Evolutionary conservation across 2,329 filamentous ascomycete genomes (phyloP).

Genomic region (Myriosclerotinia scirpicola): DNA sequence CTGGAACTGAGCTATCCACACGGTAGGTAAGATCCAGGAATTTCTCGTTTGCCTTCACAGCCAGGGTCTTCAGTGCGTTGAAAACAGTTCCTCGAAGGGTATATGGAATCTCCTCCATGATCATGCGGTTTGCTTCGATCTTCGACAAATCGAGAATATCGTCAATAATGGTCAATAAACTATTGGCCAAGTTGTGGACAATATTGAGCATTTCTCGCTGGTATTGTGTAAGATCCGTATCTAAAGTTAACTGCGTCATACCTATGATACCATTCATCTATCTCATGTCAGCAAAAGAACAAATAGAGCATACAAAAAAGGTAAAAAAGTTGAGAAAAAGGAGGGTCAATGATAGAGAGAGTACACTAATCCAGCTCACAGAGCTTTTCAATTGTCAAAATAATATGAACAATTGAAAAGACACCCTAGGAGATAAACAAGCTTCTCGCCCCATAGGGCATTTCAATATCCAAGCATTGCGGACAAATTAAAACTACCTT

Average conservation of each 20-base stretch:
- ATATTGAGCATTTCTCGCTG: constrained; percentile 99
- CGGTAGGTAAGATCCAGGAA: constrained; percentile 90
- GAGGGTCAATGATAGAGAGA: background rate
- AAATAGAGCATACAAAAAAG: background rate
- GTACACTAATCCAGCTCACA: too few relatives aligned
- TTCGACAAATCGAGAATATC: constrained; percentile 73
- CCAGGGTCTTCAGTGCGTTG: constrained; percentile 92
- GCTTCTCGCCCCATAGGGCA: background rate
- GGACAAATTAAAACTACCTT: background rate
- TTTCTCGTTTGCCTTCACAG: constrained; percentile 97
- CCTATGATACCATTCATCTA: constrained; percentile 36
- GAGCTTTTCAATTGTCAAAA: too few relatives aligned
- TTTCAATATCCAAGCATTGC: background rate
- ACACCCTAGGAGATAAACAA: background rate
- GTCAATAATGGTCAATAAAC: constrained; percentile 94
- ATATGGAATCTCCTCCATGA: constrained; percentile 97
- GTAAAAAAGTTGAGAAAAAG: background rate
- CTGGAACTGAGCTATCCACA: constrained; percentile 88
- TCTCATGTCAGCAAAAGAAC: constrained; percentile 7
- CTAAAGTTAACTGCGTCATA: constrained; percentile 90
- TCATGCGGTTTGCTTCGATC: constrained; percentile 96
- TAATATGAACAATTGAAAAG: background rate
- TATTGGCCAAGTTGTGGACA: constrained; percentile 94
- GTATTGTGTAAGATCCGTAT: constrained; percentile 91
- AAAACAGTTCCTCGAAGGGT: constrained; percentile 92